Percentiles rank a stretch among this genome's conserved stretches.
Conservation (phyloP, 2,329 filamentous ascomycete genomes). For the Endocalyx cinctus region DNA sequence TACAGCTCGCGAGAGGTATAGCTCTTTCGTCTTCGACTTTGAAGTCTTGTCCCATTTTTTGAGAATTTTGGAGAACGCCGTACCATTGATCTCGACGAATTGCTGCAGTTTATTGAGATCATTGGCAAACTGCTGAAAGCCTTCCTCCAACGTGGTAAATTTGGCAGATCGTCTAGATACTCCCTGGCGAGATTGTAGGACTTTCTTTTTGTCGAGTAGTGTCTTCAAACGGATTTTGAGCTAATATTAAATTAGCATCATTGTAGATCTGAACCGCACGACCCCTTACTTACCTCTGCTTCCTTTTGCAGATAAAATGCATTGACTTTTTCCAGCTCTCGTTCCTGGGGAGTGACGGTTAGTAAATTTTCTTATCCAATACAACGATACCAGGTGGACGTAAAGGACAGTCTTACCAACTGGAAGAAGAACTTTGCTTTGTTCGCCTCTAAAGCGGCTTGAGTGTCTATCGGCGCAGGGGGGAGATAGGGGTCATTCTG, state of each 20-base stretch:
- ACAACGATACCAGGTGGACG: constrained; percentile 1
- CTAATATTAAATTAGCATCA: too few species aligned
- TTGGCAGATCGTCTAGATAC: constrained; percentile 85
- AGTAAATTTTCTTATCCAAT: constrained; percentile 1
- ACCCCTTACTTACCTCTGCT: constrained; percentile 68
- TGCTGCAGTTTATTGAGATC: constrained; percentile 97
- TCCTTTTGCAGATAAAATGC: constrained; percentile 97
- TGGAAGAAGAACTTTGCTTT: constrained; percentile 99
- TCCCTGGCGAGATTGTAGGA: constrained; percentile 75
- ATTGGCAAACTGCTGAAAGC: constrained; percentile 93
- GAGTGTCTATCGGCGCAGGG: constrained; percentile 61
- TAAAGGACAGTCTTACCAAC: constrained; percentile 56
- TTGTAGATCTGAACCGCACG: constrained; percentile 9
- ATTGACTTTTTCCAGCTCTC: constrained; percentile 97
- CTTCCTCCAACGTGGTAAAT: constrained; percentile 92
- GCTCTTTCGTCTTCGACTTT: constrained; percentile 96
- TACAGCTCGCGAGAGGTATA: constrained; percentile 91
- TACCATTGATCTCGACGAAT: constrained; percentile 97
- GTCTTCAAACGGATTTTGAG: constrained; percentile 91
- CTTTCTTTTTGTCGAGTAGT: constrained; percentile 89
- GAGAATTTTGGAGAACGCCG: constrained; percentile 94
- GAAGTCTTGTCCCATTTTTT: constrained; percentile 99
- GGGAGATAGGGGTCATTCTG: constrained; percentile 59
- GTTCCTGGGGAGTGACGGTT: constrained; percentile 67
- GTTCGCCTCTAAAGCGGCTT: constrained; percentile 88